Base-by-base conservation (phyloP, 768 basidiomycete genomes). In the Mycena epipterygia region DNA sequence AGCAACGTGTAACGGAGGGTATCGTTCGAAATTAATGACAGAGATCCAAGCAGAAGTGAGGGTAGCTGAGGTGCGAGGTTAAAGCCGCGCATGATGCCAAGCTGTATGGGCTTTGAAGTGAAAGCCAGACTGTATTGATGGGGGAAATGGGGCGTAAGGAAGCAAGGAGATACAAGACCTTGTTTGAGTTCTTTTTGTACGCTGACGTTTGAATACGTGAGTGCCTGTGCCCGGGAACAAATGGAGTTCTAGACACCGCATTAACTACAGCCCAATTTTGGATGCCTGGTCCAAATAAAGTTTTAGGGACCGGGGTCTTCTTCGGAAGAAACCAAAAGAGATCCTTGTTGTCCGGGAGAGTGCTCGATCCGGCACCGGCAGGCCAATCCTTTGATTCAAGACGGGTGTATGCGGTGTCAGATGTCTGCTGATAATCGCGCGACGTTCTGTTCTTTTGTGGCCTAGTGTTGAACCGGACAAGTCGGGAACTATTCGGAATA, bases 221-320 rank as follows among this genome's bases (percentile, higher is more conserved):
- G 59, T 61, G 41, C 67, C 58, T 68, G 57, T 60, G n/a, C 30
- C 37, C 51, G 53, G 52, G 58, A 71, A 73, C 67, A 65, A 73
- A 73, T 73, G 71, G 67, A 68, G 71, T 35, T 68, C 63, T 48
- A 48, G 41, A 44, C 52, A 68, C 71, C 67, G 67, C 67, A 23
- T 65, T 73, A 73, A 64, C 71, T 48, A 51, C 71, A 66, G 29
- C n/a, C 39, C 60, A 44, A 5, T 33, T 64, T 51, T 57, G 52
- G 67, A 61, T 55, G 19, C 21, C 41, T 58, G 61, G 41, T 80
- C 77, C 79, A 80, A 80, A 82, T 83, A 87, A 83, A 85, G 84
- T 86, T 86, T 87, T 87, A 84, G 82, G 80, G 82, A 83, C 80
- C 75, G 75, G 72, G 64, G 71, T 61, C 68, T 71, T 77, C 79